phyloP scores from a whole-genome alignment of 768 basidiomycete species.

The Amanita muscaria region DNA sequence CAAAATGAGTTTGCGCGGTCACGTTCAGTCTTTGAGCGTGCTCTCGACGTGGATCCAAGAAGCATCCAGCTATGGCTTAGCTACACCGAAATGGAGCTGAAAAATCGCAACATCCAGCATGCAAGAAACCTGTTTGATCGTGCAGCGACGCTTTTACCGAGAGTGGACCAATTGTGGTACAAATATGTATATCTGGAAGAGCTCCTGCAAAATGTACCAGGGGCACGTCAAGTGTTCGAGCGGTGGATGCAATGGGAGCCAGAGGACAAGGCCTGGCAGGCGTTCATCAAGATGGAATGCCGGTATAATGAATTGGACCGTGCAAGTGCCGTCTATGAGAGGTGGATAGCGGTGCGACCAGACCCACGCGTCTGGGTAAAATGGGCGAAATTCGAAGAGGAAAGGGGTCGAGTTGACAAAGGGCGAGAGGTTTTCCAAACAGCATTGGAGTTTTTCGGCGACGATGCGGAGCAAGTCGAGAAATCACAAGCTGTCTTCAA shows the following conservation, averaged over 20 bases:
- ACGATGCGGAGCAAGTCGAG: constrained; percentile 68
- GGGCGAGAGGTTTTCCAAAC: constrained; percentile 65
- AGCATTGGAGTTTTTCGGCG: constrained; percentile 64
- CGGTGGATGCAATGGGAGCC: constrained; percentile 99
- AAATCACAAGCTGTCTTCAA: constrained; percentile 84
- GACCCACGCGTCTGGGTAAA: constrained; percentile 82
- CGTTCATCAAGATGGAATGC: constrained; percentile 97
- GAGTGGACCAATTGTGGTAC: constrained; percentile 98
- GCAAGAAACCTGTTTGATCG: constrained; percentile 96
- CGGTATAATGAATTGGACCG: constrained; percentile 88
- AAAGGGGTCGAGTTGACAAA: constrained; percentile 42
- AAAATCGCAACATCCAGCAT: constrained; percentile 95
- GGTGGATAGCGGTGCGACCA: constrained; percentile 70
- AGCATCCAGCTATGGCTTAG: constrained; percentile 88
- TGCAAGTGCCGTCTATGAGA: constrained; percentile 87
- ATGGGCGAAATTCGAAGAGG: constrained; percentile 83
- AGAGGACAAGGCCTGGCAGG: constrained; percentile 99
- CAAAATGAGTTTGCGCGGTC: constrained; percentile 96
- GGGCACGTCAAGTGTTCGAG: constrained; percentile 96
- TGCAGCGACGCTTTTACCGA: constrained; percentile 91
- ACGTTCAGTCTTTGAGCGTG: constrained; percentile 92
- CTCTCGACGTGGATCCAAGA: constrained; percentile 89
- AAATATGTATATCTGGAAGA: constrained; percentile 99
- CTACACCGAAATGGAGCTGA: constrained; percentile 97
- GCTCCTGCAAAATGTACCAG: constrained; percentile 89